Base-by-base conservation (phyloP, 2,329 filamentous ascomycete species). In the Nigrospora oryzae region DNA sequence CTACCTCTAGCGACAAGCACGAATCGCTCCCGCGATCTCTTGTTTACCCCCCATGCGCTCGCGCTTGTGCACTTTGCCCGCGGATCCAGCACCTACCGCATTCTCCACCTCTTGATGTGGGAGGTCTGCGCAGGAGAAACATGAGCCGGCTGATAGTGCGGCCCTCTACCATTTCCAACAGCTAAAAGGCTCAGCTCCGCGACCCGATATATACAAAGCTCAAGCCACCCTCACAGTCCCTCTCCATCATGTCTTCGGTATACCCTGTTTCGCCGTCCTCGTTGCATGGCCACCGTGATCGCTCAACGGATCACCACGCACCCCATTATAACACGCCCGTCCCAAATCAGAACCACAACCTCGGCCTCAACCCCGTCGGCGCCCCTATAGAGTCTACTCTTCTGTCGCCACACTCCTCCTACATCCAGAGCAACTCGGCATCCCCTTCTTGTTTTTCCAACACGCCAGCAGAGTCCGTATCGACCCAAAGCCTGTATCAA, bases 391-490 rank as follows among this genome's bases (percentile, higher is more conserved):
- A 63, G 50, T 59, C 63, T 44, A 63, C 63, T 52, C 58, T 69
- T 42, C 58, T 72, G 50, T 69, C 69, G 42, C 65, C 69, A 31
- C 64, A 65, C 48, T 65, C 72, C 46, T 70, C 71, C 45, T 66
- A 67, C 44, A 53, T 59, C 36, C 63, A 53, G 40, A 66, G 64
- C 51, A 63, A 53, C 57, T 65, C 65, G 36, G 57, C 61, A 17
- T 73, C 69, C 3, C 69, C 70, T 16, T 54, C 56, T 30, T 50
- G 62, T 42, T 62, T 58, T 50, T 61, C 62, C 42, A 56, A 71
- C 46, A 77, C 74, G 1, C 74, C 75, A 11, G 69, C 68, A 50
- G 74, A 72, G 47, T 76, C 74, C 13, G 60, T 67, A 42, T 70
- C 70, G 3, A 67, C 63, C 19, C 56, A 68, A 37, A 72, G 70